Evolutionary conservation across 2,329 filamentous ascomycete species (phyloP).

Genomic region (Fusarium coffeatum): DNA sequence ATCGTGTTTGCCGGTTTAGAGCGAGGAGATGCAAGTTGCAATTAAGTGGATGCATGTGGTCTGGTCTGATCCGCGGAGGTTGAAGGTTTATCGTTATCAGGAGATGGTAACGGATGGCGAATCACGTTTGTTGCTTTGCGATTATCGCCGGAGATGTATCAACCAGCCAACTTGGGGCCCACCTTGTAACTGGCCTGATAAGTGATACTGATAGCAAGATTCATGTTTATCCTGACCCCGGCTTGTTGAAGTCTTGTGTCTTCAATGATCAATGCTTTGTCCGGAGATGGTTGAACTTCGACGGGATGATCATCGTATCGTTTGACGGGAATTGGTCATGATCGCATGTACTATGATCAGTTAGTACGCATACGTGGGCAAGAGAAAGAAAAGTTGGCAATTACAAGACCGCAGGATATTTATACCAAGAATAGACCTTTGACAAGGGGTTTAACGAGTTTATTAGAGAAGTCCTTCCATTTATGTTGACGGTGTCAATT

Average conservation of each 20-base stretch:
- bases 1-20: constrained; percentile 28
- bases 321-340: not conserved
- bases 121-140: constrained; percentile 42
- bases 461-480: not conserved
- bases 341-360: not conserved
- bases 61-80: constrained; percentile 45
- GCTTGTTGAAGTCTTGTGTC: constrained; percentile 14
- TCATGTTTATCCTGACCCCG: not conserved
- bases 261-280: constrained; percentile 1
- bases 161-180: constrained; percentile 34
- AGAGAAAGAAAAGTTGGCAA: not conserved
- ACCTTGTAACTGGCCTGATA: constrained; percentile 32
- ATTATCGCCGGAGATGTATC: constrained; percentile 44
- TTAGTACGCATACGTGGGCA: not conserved
- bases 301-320: constrained; percentile 6
- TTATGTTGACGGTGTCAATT: not conserved
- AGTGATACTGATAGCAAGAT: constrained; percentile 30
- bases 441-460: not conserved
- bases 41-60: constrained; percentile 33
- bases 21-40: constrained; percentile 50
- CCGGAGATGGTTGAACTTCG: constrained; percentile 16
- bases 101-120: constrained; percentile 34
- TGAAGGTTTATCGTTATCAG: constrained; percentile 35
- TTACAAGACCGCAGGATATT: not conserved
- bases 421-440: not conserved